Percentiles rank a stretch among this genome's conserved stretches.
These are phyloP conservation scores for Gossypium gossypioides DNA, from an alignment of 441 rosid species.

Conservation along the genomic window DNA sequence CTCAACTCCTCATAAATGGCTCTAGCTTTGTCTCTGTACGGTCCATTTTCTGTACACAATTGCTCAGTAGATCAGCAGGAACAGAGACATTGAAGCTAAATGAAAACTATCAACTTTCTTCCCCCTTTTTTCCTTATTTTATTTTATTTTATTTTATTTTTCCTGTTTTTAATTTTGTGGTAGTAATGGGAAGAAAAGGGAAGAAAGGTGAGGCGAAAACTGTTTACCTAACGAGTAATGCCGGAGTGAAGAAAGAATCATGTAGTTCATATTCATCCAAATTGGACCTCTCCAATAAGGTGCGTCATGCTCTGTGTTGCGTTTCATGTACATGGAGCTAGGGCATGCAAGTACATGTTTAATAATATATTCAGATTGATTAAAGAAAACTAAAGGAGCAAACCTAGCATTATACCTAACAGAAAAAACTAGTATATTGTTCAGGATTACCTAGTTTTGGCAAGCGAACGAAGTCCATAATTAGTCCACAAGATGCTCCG, in stretches of 20 bases:
- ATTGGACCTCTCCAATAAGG: conserved; percentile 99
- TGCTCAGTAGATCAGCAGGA: conserved; percentile 7
- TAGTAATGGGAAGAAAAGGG: background rate
- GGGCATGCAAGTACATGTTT: conserved; percentile 5
- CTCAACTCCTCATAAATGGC: conserved; percentile 55
- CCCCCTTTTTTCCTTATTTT: background rate
- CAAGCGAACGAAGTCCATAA: conserved; percentile 82
- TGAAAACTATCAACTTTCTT: background rate
- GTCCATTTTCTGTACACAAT: conserved; percentile 66
- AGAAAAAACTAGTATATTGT: background rate
- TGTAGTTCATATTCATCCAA: conserved; percentile 95
- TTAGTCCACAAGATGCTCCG: conserved; percentile 66
- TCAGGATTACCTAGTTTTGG: conserved; percentile 64
- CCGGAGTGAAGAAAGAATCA: conserved; percentile 78
- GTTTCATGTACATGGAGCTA: conserved; percentile 90
- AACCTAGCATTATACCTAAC: background rate
- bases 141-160: background rate
- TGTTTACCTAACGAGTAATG: conserved; percentile 70
- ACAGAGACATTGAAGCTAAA: background rate
- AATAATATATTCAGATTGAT: background rate
- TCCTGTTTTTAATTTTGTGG: background rate
- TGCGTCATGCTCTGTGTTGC: conserved; percentile 86
- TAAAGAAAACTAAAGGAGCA: background rate
- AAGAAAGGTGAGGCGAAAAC: background rate
- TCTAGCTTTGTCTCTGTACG: conserved; percentile 57